Conservation (phyloP, 1,284 basidiomycete genomes). For the Vanrija pseudolonga region DNA sequence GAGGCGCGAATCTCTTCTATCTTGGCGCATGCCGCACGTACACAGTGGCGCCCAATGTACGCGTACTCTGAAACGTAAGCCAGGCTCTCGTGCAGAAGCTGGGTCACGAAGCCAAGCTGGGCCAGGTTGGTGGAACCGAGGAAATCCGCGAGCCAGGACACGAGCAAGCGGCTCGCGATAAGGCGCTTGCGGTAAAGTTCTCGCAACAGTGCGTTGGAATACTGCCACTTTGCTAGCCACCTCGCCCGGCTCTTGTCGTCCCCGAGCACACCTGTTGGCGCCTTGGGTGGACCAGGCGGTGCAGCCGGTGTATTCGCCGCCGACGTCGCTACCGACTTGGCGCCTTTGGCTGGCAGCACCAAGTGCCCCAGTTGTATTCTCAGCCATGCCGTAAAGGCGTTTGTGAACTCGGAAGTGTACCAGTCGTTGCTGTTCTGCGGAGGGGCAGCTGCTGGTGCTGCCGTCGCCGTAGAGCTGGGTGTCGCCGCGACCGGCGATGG, state of each 20-base stretch:
- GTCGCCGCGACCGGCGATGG: constrained; percentile 36
- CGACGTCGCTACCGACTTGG: constrained; percentile 61
- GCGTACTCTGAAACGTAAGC: constrained; percentile 60
- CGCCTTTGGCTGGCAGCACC: constrained; percentile 70
- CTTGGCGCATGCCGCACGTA: constrained; percentile 50
- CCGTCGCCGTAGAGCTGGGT: constrained; percentile 34
- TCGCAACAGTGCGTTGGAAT: constrained; percentile 62
- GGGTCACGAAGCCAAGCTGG: constrained; percentile 74
- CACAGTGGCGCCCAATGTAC: constrained; percentile 30
- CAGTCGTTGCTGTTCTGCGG: constrained; percentile 66
- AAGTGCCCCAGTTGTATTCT: constrained; percentile 85
- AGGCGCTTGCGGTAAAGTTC: constrained; percentile 76
- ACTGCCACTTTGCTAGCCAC: constrained; percentile 40
- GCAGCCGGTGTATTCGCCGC: constrained; percentile 49
- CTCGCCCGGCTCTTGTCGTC: constrained; percentile 37
- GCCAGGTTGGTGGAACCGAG: constrained; percentile 72
- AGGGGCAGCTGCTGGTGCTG: constrained; percentile 31
- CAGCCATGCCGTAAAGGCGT: constrained; percentile 78
- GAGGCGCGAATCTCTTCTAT: constrained; percentile 56
- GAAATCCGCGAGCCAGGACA: constrained; percentile 78
- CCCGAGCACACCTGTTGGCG: constrained; percentile 51
- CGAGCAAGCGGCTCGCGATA: constrained; percentile 73
- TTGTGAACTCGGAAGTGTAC: constrained; percentile 88
- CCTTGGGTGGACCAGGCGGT: constrained; percentile 18
- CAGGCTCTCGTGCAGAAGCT: constrained; percentile 74